These are phyloP conservation scores for Sporothrix protearum DNA, from an alignment of 2,329 filamentous ascomycete species.

Conservation along the genomic window DNA sequence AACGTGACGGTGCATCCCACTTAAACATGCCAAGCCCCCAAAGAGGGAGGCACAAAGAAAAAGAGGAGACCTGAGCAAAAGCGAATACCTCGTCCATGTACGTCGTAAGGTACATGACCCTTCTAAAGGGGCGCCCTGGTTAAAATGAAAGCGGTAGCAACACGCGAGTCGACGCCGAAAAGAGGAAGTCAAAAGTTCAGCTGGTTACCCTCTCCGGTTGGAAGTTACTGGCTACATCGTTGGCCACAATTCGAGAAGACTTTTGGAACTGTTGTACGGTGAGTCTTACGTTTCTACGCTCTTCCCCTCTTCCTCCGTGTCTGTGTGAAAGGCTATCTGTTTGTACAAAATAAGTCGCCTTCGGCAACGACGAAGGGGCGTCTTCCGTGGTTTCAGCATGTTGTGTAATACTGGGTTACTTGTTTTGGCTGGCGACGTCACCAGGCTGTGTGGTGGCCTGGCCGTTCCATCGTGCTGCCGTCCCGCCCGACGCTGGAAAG, in stretches of 20 bases:
- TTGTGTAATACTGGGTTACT: constrained; percentile 11
- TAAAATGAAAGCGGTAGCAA: constrained; percentile 5
- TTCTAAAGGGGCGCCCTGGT: background rate
- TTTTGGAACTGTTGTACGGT: background rate
- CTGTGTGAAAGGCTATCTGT: background rate
- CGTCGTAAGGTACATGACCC: too few relatives aligned
- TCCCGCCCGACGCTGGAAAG: background rate
- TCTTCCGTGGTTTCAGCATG: constrained; percentile 13
- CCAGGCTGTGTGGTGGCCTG: constrained; percentile 5
- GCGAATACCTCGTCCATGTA: background rate
- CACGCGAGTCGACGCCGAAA: constrained; percentile 2
- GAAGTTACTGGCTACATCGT: background rate
- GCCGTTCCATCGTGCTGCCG: background rate
- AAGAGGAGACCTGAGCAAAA: constrained; percentile 1
- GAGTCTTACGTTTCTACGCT: background rate
- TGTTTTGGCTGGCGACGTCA: constrained; percentile 16
- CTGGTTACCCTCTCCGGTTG: too few relatives aligned
- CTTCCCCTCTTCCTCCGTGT: background rate
- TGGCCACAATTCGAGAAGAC: background rate
- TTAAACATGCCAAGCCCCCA: constrained; percentile 19
- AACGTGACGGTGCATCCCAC: background rate
- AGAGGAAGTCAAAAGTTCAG: background rate
- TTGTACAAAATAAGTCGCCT: background rate
- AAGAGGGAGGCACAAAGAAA: constrained; percentile 11
- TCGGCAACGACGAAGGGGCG: constrained; percentile 4